Percentiles rank a stretch among this genome's conserved stretches.
These are phyloP conservation scores for Dendrocalamus sinicus DNA, from an alignment of 176 grass and related monocot genomes.

Conservation along the genomic window DNA sequence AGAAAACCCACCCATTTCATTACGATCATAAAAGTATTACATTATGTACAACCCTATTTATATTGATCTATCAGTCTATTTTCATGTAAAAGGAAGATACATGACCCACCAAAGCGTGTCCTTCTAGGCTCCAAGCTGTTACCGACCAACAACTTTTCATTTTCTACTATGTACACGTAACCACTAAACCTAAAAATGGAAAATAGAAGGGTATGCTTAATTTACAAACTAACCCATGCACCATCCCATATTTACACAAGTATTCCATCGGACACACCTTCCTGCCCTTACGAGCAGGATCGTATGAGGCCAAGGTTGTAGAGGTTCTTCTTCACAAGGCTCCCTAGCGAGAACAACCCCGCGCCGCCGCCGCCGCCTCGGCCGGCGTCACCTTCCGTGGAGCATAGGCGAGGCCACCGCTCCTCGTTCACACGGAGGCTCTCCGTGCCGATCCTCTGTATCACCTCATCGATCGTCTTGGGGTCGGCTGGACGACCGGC, in stretches of 20 bases:
- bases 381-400: constrained; percentile 42
- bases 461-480: constrained; percentile 67
- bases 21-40: not conserved
- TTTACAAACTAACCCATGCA: constrained; percentile 49
- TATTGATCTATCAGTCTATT: constrained; percentile 28
- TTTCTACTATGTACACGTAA: constrained; percentile 52
- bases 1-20: not conserved
- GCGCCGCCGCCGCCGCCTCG: constrained; percentile 25
- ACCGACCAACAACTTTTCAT: constrained; percentile 32
- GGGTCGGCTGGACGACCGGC: constrained; percentile 65
- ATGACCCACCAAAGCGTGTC: constrained; percentile 21
- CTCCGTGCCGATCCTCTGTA: constrained; percentile 70
- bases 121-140: constrained; percentile 26
- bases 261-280: not conserved
- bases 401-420: constrained; percentile 46
- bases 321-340: constrained; percentile 89
- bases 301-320: constrained; percentile 78
- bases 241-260: constrained; percentile 53
- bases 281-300: constrained; percentile 61
- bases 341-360: constrained; percentile 72
- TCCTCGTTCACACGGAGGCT: constrained; percentile 73
- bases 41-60: constrained; percentile 43
- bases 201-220: constrained; percentile 25
- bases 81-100: constrained; percentile 38
- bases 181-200: constrained; percentile 29